Evolutionary conservation across 768 basidiomycete species (phyloP).

Genomic region (Hygrophoropsis aurantiaca): DNA sequence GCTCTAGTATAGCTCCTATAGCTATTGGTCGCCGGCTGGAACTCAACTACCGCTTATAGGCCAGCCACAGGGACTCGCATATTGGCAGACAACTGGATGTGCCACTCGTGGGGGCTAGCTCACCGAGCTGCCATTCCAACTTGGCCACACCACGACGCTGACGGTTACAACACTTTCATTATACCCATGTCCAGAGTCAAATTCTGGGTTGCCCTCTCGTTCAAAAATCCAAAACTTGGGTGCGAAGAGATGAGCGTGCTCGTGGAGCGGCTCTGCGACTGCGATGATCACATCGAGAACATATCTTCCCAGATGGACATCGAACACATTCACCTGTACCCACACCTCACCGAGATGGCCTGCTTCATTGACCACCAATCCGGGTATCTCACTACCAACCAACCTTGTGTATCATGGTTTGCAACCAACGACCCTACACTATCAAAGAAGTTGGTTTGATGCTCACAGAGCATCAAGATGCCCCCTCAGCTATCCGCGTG

Average conservation of each 20-base stretch:
- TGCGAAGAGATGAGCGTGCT: no score
- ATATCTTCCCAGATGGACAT: no score
- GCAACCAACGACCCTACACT: no score
- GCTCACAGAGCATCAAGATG: no score
- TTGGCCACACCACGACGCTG: slow-evolving; percentile 10
- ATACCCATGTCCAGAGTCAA: not conserved
- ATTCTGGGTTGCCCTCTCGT: slow-evolving; percentile 4
- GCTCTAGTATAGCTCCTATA: no score
- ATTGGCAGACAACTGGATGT: not conserved
- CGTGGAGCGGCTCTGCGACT: no score
- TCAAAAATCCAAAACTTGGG: no score
- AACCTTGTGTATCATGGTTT: not conserved
- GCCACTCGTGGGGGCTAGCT: slow-evolving; percentile 3
- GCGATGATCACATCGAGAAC: no score
- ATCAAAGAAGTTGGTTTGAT: no score
- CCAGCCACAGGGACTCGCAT: not conserved
- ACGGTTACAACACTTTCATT: slow-evolving; percentile 2
- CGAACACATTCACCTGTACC: no score
- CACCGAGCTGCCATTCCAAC: slow-evolving; percentile 10
- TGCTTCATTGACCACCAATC: not conserved
- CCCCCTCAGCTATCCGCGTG: no score
- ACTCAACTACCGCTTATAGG: slow-evolving; percentile 1
- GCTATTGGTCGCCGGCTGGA: slow-evolving; percentile 4
- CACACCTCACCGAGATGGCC: no score
- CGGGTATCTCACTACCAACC: slow-evolving; percentile 1